Evolutionary conservation across 306 rosid species (phyloP).

Genomic region (Acmispon strigosus): DNA sequence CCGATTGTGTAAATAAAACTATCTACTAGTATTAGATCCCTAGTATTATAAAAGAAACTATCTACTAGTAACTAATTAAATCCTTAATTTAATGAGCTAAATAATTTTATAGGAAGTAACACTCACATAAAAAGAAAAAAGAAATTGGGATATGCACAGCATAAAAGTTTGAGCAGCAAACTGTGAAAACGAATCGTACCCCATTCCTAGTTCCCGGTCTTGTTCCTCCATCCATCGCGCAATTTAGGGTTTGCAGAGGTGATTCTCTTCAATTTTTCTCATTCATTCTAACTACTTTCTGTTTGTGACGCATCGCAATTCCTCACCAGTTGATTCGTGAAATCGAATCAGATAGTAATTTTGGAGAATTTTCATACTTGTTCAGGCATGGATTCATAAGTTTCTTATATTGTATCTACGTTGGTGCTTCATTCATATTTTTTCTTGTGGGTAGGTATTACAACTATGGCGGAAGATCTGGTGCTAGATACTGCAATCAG

Average conservation of each 20-base stretch:
- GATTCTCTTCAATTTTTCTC: not conserved
- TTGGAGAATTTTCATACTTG: not conserved
- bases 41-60: too few species aligned
- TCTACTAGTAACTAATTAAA: not conserved
- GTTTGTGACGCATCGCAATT: not conserved
- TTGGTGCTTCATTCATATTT: not conserved
- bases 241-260: conserved; percentile 2
- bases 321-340: not conserved
- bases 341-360: not conserved
- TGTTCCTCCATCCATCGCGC: not conserved
- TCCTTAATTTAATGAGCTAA: too few species aligned
- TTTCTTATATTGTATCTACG: not conserved
- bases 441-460: not conserved
- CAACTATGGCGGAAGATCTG: conserved; percentile 91
- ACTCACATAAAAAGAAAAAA: too few species aligned
- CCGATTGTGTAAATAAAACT: too few species aligned
- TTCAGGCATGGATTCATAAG: not conserved
- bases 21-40: too few species aligned
- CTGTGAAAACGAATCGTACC: not conserved
- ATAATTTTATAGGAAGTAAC: too few species aligned
- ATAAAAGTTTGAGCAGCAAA: too few species aligned
- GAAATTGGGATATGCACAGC: too few species aligned
- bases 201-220: not conserved
- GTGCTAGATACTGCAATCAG: conserved; percentile 96
- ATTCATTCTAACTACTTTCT: not conserved